A percentile compares a stretch with the other conserved stretches of the same genome.
These are phyloP conservation scores for Agaricus sinodeliciosus DNA, from an alignment of 768 basidiomycete species.

Conservation along the genomic window DNA sequence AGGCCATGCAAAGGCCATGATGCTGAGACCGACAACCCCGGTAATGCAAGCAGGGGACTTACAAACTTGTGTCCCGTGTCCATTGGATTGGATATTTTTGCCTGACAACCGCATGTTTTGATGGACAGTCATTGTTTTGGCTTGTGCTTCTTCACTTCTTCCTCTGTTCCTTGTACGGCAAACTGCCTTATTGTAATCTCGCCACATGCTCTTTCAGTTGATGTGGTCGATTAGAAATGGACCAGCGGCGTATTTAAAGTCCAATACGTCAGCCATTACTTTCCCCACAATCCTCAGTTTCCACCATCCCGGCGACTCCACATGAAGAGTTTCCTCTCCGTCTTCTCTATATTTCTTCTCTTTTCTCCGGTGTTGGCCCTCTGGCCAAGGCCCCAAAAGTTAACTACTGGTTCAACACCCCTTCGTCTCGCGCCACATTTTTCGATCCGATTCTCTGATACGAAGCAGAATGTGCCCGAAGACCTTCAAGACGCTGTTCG, in stretches of 20 bases:
- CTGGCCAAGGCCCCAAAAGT: slow-evolving; percentile 43
- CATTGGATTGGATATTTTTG: too few relatives aligned
- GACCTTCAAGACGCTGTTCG: slow-evolving; percentile 55
- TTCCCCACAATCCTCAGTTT: neutral
- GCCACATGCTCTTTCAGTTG: neutral
- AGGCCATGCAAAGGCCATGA: too few relatives aligned
- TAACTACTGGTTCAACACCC: slow-evolving; percentile 35
- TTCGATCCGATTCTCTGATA: slow-evolving; percentile 34
- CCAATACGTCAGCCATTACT: neutral
- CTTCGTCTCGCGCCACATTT: slow-evolving; percentile 45
- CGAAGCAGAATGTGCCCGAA: slow-evolving; percentile 29
- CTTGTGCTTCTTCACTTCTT: neutral
- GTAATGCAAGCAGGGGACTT: too few relatives aligned
- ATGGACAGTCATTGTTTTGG: too few relatives aligned
- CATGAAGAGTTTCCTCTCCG: neutral
- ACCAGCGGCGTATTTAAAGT: neutral
- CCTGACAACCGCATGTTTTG: too few relatives aligned
- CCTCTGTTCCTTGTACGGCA: neutral
- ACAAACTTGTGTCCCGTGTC: too few relatives aligned
- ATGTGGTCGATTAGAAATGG: neutral
- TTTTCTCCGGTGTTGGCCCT: slow-evolving; percentile 22
- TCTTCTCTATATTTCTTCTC: slow-evolving; percentile 6
- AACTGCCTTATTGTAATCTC: neutral
- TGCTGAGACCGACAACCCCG: too few relatives aligned
- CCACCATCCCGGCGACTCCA: neutral